Evolutionary conservation across 352 stramenopile species (phyloP).

Genomic region (Thalassiosira sp.): DNA sequence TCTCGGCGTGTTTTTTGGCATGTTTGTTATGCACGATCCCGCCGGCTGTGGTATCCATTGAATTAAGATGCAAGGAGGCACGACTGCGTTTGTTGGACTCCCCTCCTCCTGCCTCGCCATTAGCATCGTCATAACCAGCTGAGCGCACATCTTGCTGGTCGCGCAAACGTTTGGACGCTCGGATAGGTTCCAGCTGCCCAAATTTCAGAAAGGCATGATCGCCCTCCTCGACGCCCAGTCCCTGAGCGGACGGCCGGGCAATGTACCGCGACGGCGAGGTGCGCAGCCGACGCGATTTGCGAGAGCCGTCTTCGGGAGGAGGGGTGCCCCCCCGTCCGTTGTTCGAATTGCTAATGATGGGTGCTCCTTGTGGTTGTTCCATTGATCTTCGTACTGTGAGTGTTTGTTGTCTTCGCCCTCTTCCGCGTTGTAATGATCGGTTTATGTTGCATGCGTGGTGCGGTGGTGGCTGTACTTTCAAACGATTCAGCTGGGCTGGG

Average conservation of each 20-base stretch:
- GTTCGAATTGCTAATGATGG: background rate
- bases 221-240: slow-evolving; percentile 9
- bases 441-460: no score
- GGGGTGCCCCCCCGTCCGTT: background rate
- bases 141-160: background rate
- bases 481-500: no score
- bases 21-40: background rate
- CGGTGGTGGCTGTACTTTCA: no score
- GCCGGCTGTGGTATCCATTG: background rate
- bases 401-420: background rate
- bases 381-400: background rate
- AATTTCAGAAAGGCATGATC: background rate
- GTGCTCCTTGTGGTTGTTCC: background rate
- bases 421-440: no score
- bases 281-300: background rate
- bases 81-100: no score
- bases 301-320: background rate
- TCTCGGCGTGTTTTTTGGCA: background rate
- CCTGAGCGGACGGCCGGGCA: slow-evolving; percentile 3
- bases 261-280: slow-evolving; percentile 7
- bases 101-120: background rate
- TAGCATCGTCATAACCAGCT: background rate
- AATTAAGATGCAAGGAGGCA: no score
- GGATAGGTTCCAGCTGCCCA: background rate
- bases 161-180: slow-evolving; percentile 1